Conservation (phyloP, 2,329 filamentous ascomycete genomes). For the Talaromyces sp. region DNA sequence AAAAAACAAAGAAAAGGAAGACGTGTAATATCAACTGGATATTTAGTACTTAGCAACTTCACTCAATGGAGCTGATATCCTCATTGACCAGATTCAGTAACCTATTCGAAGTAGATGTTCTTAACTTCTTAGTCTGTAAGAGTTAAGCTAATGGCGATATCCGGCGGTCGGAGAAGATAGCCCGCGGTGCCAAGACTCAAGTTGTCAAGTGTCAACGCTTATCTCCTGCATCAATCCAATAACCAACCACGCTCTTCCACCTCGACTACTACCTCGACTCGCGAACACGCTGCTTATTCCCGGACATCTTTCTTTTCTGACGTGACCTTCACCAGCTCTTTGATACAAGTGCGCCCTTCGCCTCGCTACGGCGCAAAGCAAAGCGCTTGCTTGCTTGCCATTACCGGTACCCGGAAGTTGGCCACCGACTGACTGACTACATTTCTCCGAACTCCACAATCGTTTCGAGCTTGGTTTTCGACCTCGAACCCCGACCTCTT, state of each 20-base stretch:
- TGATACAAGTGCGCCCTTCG: no score
- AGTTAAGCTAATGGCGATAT: neutral
- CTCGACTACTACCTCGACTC: neutral
- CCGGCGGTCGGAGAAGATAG: neutral
- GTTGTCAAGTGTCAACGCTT: neutral
- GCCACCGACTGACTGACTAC: no score
- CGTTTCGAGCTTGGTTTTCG: neutral
- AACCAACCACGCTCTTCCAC: neutral
- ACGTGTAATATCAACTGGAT: slow-evolving; percentile 12
- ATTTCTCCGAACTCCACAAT: neutral
- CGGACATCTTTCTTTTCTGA: no score
- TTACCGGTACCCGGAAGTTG: neutral
- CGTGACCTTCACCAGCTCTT: no score
- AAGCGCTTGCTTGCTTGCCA: no score
- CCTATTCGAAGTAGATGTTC: slow-evolving; percentile 5
- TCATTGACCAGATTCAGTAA: slow-evolving; percentile 2
- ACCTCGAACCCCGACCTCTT: neutral
- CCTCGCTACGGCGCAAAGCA: neutral
- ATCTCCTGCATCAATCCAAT: neutral
- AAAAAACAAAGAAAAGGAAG: slow-evolving; percentile 6
- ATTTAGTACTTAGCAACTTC: slow-evolving; percentile 9
- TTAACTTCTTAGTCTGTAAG: no score
- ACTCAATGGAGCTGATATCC: slow-evolving; percentile 15
- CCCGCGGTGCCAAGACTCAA: neutral
- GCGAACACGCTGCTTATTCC: neutral